These are phyloP conservation scores for Cubamyces lactineus DNA, from an alignment of 768 basidiomycete species.

Conservation along the genomic window DNA sequence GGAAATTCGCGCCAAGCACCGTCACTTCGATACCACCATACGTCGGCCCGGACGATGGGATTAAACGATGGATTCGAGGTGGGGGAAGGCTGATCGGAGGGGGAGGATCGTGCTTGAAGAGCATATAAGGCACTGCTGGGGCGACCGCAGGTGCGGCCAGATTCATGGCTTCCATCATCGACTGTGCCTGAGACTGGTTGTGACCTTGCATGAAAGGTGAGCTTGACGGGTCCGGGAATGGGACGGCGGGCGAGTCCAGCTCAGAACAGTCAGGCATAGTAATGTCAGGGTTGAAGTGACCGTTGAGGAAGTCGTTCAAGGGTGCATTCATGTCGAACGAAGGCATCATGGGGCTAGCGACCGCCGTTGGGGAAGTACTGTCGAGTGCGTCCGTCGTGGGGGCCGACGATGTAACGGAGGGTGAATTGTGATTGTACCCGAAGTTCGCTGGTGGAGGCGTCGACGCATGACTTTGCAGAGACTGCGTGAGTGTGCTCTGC, in stretches of 20 bases:
- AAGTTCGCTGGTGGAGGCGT: conserved; percentile 10
- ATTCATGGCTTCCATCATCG: conserved; percentile 15
- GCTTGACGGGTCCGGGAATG: conserved; percentile 14
- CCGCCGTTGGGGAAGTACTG: conserved; percentile 14
- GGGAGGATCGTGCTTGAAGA: conserved; percentile 57
- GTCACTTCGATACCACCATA: conserved; percentile 95
- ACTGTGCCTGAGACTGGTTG: conserved; percentile 1
- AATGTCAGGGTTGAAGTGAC: conserved; percentile 26
- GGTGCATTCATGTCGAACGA: conserved; percentile 19
- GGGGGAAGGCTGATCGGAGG: conserved; percentile 52
- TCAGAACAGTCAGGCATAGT: conserved; percentile 29
- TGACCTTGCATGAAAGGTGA: conserved; percentile 7
- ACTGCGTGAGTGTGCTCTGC: conserved; percentile 11
- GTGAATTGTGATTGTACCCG: background rate
- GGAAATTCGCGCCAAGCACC: conserved; percentile 89
- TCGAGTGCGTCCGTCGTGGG: conserved; percentile 4
- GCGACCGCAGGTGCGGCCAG: conserved; percentile 4
- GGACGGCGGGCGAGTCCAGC: conserved; percentile 11
- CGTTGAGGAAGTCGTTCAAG: conserved; percentile 16
- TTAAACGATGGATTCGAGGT: conserved; percentile 83
- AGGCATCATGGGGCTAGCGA: conserved; percentile 13
- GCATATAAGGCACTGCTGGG: conserved; percentile 39
- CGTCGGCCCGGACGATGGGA: conserved; percentile 83
- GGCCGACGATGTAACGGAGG: background rate
- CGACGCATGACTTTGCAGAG: conserved; percentile 4